Evolutionary conservation across 768 basidiomycete species (phyloP).

Genomic region (Suillus lakei): DNA sequence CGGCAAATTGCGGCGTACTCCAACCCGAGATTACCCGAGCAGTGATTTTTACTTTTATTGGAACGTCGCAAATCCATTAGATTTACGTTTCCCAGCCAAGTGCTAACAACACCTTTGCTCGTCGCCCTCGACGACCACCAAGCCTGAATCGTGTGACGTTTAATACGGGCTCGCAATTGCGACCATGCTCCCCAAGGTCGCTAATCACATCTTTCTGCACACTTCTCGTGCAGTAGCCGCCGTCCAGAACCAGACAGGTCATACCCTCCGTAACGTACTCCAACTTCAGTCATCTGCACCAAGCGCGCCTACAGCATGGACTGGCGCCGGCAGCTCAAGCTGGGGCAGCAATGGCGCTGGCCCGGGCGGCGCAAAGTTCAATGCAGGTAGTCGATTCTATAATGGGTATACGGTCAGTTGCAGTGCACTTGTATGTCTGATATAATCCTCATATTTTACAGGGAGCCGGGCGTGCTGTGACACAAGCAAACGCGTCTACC

Average conservation of each 20-base stretch:
- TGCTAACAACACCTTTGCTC: background rate
- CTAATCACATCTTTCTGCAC: conserved; percentile 76
- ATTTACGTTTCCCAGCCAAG: background rate
- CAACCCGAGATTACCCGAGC: conserved; percentile 27
- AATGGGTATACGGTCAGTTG: conserved; percentile 65
- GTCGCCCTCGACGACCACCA: conserved; percentile 8
- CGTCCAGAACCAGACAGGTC: conserved; percentile 70
- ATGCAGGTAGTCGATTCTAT: conserved; percentile 74
- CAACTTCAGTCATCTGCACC: conserved; percentile 62
- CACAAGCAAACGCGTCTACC: conserved; percentile 69
- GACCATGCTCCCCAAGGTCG: conserved; percentile 82
- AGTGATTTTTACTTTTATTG: conserved; percentile 23
- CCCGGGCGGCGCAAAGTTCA: conserved; percentile 74
- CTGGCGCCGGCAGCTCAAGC: conserved; percentile 50
- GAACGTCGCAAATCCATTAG: background rate
- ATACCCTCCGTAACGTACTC: conserved; percentile 77
- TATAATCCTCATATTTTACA: conserved; percentile 32
- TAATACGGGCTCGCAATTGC: conserved; percentile 14
- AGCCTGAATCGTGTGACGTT: conserved; percentile 5
- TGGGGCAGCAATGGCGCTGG: conserved; percentile 64
- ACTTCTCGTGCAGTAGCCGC: conserved; percentile 77
- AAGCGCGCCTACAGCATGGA: conserved; percentile 44
- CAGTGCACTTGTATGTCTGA: background rate
- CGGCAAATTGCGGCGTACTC: background rate
- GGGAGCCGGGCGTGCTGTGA: conserved; percentile 73